Evolutionary conservation across 1,284 basidiomycete species (phyloP).

Genomic region (Entoloma clypeatum): DNA sequence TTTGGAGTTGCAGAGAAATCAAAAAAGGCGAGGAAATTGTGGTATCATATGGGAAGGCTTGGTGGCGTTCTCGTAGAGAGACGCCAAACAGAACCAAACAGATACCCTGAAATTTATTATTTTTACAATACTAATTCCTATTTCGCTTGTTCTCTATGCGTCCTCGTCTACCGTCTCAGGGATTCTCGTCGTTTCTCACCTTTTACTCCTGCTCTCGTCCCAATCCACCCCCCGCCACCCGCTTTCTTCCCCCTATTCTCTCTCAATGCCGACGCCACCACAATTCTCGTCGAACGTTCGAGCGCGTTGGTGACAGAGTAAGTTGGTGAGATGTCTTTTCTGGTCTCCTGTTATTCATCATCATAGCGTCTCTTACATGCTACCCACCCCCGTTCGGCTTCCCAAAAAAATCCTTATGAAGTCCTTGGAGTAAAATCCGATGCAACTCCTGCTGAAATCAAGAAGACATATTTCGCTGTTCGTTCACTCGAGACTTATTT

Average conservation of each 20-base stretch:
- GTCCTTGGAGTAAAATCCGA: constrained; percentile 87
- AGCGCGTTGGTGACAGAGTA: constrained; percentile 33
- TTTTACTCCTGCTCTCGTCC: constrained; percentile 50
- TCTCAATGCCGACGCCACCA: constrained; percentile 32
- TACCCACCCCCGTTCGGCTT: constrained; percentile 48
- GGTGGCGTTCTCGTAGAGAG: constrained; percentile 69
- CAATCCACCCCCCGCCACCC: constrained; percentile 28
- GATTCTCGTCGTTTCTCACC: constrained; percentile 54
- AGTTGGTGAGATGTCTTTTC: constrained; percentile 5
- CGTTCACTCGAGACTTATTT: constrained; percentile 36
- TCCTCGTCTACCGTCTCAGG: constrained; percentile 45
- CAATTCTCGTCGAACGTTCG: constrained; percentile 17
- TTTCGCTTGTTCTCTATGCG: constrained; percentile 29
- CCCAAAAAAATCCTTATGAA: constrained; percentile 88
- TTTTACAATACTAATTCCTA: constrained; percentile 2
- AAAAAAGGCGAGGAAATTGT: constrained; percentile 83
- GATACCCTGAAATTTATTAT: constrained; percentile 7
- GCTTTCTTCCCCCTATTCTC: constrained; percentile 40
- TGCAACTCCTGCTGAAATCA: constrained; percentile 86
- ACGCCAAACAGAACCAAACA: constrained; percentile 32
- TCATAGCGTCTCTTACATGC: constrained; percentile 74
- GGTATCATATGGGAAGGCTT: constrained; percentile 91
- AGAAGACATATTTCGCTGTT: constrained; percentile 95
- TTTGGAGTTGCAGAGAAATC: constrained; percentile 61
- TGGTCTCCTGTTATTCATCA: constrained; percentile 11